Conservation (phyloP, 169 alveolate genomes). For the Plasmodium adleri region DNA sequence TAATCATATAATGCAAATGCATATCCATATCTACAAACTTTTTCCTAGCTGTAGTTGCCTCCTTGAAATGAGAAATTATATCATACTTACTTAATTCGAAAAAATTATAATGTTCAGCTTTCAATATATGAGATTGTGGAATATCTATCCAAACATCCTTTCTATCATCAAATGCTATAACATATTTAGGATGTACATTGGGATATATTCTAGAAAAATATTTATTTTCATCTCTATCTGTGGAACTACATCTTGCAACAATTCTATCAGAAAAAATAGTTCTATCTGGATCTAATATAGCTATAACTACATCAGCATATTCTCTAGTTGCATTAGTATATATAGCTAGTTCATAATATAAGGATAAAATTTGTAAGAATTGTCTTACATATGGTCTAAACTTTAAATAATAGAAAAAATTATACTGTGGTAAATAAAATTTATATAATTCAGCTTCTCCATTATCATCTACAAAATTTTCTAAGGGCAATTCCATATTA, state of each 20-base stretch:
- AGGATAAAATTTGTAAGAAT: slow-evolving; percentile 88
- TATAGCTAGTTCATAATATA: slow-evolving; percentile 91
- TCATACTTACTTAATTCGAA: slow-evolving; percentile 86
- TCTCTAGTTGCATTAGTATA: slow-evolving; percentile 95
- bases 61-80: slow-evolving; percentile 78
- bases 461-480: slow-evolving; percentile 88
- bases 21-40: slow-evolving; percentile 88
- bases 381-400: slow-evolving; percentile 92
- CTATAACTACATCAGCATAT: slow-evolving; percentile 93
- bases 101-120: slow-evolving; percentile 93
- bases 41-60: slow-evolving; percentile 72
- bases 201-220: slow-evolving; percentile 87
- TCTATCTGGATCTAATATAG: slow-evolving; percentile 93
- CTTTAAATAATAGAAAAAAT: slow-evolving; percentile 90
- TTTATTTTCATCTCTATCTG: slow-evolving; percentile 88
- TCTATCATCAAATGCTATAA: slow-evolving; percentile 93
- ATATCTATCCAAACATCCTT: slow-evolving; percentile 92
- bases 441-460: slow-evolving; percentile 93
- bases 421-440: slow-evolving; percentile 90
- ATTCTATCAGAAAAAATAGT: slow-evolving; percentile 91
- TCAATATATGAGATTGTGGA: slow-evolving; percentile 91
- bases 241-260: slow-evolving; percentile 90
- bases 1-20: slow-evolving; percentile 90
- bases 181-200: slow-evolving; percentile 88
- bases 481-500: slow-evolving; percentile 87